These are phyloP conservation scores for Microbotryomycetes sp. DNA, from an alignment of 1,284 basidiomycete genomes.

Conservation along the genomic window DNA sequence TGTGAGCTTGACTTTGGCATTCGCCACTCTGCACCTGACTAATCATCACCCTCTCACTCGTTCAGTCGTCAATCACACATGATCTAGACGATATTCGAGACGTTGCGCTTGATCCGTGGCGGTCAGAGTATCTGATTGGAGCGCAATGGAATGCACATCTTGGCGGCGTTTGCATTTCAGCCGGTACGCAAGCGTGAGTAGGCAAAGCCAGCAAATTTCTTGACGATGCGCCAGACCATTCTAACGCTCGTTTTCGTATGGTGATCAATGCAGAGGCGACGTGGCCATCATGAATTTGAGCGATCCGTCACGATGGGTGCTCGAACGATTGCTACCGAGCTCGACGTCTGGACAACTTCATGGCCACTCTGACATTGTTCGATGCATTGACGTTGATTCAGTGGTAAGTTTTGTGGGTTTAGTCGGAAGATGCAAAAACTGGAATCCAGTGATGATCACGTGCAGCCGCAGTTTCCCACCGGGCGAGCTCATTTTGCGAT, in stretches of 20 bases:
- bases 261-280: slow-evolving; percentile 21
- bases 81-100: slow-evolving; percentile 32
- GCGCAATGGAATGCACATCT: slow-evolving; percentile 22
- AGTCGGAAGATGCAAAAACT: too few species aligned
- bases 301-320: slow-evolving; percentile 26
- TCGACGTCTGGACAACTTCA: slow-evolving; percentile 9
- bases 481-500: not conserved
- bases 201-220: too few species aligned
- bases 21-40: too few species aligned
- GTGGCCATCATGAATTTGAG: slow-evolving; percentile 30
- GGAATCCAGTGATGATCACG: not conserved
- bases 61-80: slow-evolving; percentile 20
- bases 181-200: slow-evolving; percentile 29
- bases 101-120: slow-evolving; percentile 31
- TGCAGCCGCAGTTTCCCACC: too few species aligned
- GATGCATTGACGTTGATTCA: slow-evolving; percentile 27
- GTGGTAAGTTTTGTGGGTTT: slow-evolving; percentile 11
- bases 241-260: not conserved
- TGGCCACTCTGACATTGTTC: slow-evolving; percentile 35
- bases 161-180: slow-evolving; percentile 29
- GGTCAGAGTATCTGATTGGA: slow-evolving; percentile 30
- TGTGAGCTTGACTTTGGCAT: slow-evolving; percentile 15
- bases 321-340: slow-evolving; percentile 30
- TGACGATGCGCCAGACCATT: not conserved
- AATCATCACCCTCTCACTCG: too few species aligned